These are phyloP conservation scores for Eucalyptus pauciflora DNA, from an alignment of 345 rosid genomes.

Conservation along the genomic window DNA sequence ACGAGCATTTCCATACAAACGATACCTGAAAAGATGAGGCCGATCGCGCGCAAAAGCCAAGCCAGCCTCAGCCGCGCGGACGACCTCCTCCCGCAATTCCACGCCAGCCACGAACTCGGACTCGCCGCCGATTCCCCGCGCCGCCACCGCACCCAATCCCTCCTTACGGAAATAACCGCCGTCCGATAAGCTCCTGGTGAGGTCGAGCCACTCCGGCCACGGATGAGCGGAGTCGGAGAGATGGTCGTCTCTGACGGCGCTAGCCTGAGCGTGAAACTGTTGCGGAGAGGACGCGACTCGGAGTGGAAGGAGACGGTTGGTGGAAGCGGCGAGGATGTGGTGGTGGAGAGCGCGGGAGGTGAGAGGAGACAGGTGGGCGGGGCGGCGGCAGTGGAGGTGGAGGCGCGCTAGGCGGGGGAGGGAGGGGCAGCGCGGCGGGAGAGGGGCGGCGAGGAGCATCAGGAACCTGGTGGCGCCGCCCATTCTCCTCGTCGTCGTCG, in stretches of 20 bases:
- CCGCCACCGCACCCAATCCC: neutral
- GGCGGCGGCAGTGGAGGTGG: conserved; percentile 3
- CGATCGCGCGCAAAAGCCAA: conserved; percentile 51
- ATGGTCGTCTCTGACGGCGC: neutral
- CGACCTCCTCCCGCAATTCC: conserved; percentile 40
- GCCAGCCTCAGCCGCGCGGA: conserved; percentile 44
- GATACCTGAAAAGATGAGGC: conserved; percentile 41
- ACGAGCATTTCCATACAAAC: neutral
- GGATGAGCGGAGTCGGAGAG: conserved; percentile 5
- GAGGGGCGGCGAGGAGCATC: conserved; percentile 41
- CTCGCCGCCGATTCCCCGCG: neutral
- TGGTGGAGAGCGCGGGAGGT: neutral
- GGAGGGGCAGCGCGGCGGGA: neutral
- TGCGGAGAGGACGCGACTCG: neutral
- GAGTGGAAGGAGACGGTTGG: conserved; percentile 3
- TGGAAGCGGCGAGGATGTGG: neutral
- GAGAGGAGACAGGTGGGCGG: neutral
- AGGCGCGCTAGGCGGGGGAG: neutral
- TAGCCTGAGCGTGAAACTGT: neutral
- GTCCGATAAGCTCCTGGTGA: conserved; percentile 18
- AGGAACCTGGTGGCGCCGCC: conserved; percentile 51
- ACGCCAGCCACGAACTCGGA: conserved; percentile 15
- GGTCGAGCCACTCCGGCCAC: conserved; percentile 30
- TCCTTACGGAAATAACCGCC: conserved; percentile 24
- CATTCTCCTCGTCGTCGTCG: conserved; percentile 11